Evolutionary conservation across 495 filamentous ascomycete species (phyloP), one percentile per base, ranked within the genome.

Genomic region (Pyrenula aspistea): DNA sequence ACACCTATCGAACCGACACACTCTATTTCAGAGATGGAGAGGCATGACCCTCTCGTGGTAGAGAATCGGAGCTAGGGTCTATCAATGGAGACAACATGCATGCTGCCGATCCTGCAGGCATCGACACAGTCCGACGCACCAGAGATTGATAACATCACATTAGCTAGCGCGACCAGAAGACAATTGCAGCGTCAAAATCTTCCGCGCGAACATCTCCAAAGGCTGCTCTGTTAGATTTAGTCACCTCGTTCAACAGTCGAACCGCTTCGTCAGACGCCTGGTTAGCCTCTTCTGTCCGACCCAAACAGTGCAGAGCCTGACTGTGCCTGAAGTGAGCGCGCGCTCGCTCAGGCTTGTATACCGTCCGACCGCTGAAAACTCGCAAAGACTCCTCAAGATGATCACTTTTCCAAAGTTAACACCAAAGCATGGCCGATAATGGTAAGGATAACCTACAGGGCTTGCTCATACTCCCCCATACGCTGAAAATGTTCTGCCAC

Each of bases 401-500:
- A n/a, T n/a, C n/a, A n/a, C n/a, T n/a, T n/a, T n/a, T n/a, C n/a
- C n/a, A n/a, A n/a, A n/a, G n/a, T n/a, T n/a, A n/a, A n/a, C n/a
- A n/a, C n/a, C n/a, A n/a, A n/a, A n/a, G n/a, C n/a, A n/a, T n/a
- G n/a, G n/a, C n/a, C n/a, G n/a, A n/a, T n/a, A n/a, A n/a, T 31
- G n/a, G 2, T 23, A 10, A 61, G 36, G n/a, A n/a, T n/a, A 24
- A 53, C 56, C 10, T 62, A 62, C 60, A 70, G 57, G 48, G 63
- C 67, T 19, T 53, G 25, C 3, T 63, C 61, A 24, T 55, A 53
- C 51, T 55, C 51, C 4, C 56, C 51, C 2, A 60, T 36, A 12
- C 61, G 61, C 12, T 66, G 59, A 19, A 61, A 55, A 56, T 71
- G 67, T 22, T 68, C 60, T 10, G 68, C 67, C n/a, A 67, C 54